Conservation (phyloP, 1,284 basidiomycete genomes). For the Ustilago tritici region DNA sequence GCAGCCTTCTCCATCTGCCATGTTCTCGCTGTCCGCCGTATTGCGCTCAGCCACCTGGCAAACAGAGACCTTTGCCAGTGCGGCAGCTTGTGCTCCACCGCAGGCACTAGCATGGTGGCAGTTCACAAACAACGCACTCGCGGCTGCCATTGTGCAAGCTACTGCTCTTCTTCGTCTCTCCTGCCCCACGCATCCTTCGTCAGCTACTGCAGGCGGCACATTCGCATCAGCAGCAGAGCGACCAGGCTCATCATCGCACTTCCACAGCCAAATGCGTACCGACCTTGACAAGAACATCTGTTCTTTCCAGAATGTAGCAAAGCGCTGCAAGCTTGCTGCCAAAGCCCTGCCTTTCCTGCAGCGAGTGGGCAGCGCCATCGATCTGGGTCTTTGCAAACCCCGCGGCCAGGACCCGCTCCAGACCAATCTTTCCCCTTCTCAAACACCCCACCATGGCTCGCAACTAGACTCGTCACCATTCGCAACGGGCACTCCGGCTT, state of each 20-base stretch:
- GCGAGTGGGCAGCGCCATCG: constrained; percentile 31
- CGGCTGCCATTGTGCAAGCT: constrained; percentile 45
- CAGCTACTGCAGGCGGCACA: background rate
- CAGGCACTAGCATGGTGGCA: constrained; percentile 36
- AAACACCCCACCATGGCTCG: background rate
- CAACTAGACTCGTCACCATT: background rate
- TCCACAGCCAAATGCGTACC: constrained; percentile 25
- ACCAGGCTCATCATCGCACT: constrained; percentile 8
- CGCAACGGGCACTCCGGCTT: background rate
- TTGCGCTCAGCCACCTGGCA: constrained; percentile 38
- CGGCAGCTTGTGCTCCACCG: constrained; percentile 23
- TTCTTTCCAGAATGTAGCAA: constrained; percentile 36
- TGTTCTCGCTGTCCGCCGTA: constrained; percentile 29
- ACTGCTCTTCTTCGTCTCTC: constrained; percentile 28
- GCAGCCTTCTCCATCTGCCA: constrained; percentile 15
- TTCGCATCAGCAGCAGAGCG: background rate
- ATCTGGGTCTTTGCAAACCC: constrained; percentile 24
- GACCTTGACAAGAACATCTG: constrained; percentile 39
- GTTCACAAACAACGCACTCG: constrained; percentile 39
- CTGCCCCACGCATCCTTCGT: constrained; percentile 1
- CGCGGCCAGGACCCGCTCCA: constrained; percentile 10
- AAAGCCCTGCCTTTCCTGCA: constrained; percentile 36
- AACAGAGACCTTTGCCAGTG: constrained; percentile 31
- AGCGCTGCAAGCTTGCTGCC: constrained; percentile 39
- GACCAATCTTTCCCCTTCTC: background rate